These are phyloP conservation scores for Cutaneotrichosporon dermatis DNA, from an alignment of 1,284 basidiomycete species.

Conservation along the genomic window DNA sequence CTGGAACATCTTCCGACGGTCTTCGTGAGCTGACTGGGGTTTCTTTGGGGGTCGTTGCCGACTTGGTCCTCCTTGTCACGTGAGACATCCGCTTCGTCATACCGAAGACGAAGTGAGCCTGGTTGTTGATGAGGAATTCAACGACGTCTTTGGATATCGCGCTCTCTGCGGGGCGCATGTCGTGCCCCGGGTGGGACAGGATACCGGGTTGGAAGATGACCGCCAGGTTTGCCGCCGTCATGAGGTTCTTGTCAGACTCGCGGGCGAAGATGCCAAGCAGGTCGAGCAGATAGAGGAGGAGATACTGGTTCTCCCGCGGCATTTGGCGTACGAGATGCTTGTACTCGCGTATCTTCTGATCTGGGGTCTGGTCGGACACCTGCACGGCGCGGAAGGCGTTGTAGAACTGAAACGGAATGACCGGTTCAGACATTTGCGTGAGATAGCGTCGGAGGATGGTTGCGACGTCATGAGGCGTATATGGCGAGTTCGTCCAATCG, in stretches of 20 bases:
- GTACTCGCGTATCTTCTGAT: constrained; percentile 69
- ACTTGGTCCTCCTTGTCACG: background rate
- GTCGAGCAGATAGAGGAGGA: constrained; percentile 93
- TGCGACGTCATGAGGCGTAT: constrained; percentile 92
- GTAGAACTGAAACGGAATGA: constrained; percentile 59
- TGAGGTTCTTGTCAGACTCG: constrained; percentile 85
- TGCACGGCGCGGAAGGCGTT: constrained; percentile 80
- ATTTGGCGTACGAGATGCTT: constrained; percentile 77
- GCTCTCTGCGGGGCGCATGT: constrained; percentile 75
- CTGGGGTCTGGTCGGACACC: constrained; percentile 50
- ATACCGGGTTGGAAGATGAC: constrained; percentile 91
- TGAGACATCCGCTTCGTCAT: constrained; percentile 26
- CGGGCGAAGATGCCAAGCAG: constrained; percentile 89
- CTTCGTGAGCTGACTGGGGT: background rate
- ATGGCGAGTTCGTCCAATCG: constrained; percentile 79
- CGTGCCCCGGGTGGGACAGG: constrained; percentile 80
- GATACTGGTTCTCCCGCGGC: constrained; percentile 84
- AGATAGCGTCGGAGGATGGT: constrained; percentile 93
- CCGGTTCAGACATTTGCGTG: constrained; percentile 78
- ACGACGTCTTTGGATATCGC: constrained; percentile 81
- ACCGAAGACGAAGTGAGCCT: constrained; percentile 44
- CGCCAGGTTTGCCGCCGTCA: constrained; percentile 91
- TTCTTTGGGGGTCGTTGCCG: background rate
- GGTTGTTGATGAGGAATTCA: constrained; percentile 77
- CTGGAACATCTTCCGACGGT: background rate